Evolutionary conservation across 1,284 basidiomycete species (phyloP).

Genomic region (Ceratobasidium theobromae): DNA sequence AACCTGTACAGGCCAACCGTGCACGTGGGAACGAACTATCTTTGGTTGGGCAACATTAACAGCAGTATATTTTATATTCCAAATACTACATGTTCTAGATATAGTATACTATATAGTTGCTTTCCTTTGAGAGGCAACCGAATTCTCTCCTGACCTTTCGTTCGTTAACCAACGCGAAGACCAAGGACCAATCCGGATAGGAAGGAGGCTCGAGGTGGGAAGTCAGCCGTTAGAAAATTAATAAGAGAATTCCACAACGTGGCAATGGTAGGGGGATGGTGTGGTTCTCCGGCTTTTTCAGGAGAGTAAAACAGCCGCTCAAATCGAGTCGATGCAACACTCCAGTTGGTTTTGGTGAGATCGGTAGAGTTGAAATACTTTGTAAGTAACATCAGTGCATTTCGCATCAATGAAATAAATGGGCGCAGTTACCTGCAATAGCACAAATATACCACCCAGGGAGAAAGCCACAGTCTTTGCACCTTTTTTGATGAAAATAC

Average conservation of each 20-base stretch:
- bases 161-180: conserved; percentile 61
- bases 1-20: background rate
- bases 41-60: too few relatives aligned
- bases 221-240: conserved; percentile 89
- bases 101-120: too few relatives aligned
- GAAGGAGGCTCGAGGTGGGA: conserved; percentile 81
- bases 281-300: conserved; percentile 47
- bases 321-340: conserved; percentile 56
- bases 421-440: conserved; percentile 69
- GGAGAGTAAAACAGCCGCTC: conserved; percentile 74
- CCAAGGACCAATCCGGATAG: conserved; percentile 70
- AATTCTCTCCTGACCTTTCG: background rate
- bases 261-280: conserved; percentile 59
- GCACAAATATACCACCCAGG: conserved; percentile 81
- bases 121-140: too few relatives aligned
- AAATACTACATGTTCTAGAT: too few relatives aligned
- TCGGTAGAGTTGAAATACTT: conserved; percentile 76
- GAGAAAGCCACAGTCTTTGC: conserved; percentile 79
- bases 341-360: conserved; percentile 82
- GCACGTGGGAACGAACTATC: too few relatives aligned
- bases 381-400: conserved; percentile 23
- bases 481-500: conserved; percentile 94
- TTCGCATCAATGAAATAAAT: conserved; percentile 5
- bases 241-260: conserved; percentile 73
- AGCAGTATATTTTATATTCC: too few relatives aligned